Percentiles rank a stretch among this genome's conserved stretches.
These are phyloP conservation scores for Apiospora pterosperma DNA, from an alignment of 2,329 filamentous ascomycete genomes.

Conservation along the genomic window DNA sequence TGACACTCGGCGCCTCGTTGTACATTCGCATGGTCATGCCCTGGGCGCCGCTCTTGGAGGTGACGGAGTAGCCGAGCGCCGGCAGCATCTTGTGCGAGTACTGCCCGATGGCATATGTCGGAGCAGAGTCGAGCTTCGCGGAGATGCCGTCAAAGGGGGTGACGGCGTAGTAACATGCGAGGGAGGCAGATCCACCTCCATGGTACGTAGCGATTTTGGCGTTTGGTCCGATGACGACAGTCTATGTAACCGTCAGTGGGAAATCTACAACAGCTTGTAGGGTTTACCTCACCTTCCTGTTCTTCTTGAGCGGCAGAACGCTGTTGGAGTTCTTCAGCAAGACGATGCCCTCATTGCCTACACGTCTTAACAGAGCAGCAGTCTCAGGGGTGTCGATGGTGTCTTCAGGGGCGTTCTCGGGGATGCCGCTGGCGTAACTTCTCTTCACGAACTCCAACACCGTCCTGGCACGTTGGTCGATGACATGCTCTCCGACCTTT, in stretches of 20 bases:
- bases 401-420: conserved; percentile 51
- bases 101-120: conserved; percentile 55
- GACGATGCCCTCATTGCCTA: conserved; percentile 68
- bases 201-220: conserved; percentile 55
- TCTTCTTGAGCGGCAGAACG: conserved; percentile 60
- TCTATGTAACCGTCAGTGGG: conserved; percentile 26
- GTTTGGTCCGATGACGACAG: conserved; percentile 55
- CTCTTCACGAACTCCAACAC: conserved; percentile 59
- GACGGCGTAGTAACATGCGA: conserved; percentile 62
- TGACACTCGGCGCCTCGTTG: conserved; percentile 50
- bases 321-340: conserved; percentile 68
- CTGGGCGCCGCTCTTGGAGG: conserved; percentile 46
- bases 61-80: conserved; percentile 50
- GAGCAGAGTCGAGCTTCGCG: conserved; percentile 40
- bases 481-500: conserved; percentile 51
- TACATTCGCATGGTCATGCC: conserved; percentile 63
- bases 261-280: not conserved
- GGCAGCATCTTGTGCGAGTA: conserved; percentile 65
- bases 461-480: conserved; percentile 56
- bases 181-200: conserved; percentile 63
- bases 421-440: conserved; percentile 49
- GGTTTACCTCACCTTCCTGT: conserved; percentile 44
- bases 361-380: conserved; percentile 58
- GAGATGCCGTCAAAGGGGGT: conserved; percentile 71
- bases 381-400: conserved; percentile 58